Evolutionary conservation across 306 rosid species (phyloP).

Genomic region (Echinosophora koreensis): DNA sequence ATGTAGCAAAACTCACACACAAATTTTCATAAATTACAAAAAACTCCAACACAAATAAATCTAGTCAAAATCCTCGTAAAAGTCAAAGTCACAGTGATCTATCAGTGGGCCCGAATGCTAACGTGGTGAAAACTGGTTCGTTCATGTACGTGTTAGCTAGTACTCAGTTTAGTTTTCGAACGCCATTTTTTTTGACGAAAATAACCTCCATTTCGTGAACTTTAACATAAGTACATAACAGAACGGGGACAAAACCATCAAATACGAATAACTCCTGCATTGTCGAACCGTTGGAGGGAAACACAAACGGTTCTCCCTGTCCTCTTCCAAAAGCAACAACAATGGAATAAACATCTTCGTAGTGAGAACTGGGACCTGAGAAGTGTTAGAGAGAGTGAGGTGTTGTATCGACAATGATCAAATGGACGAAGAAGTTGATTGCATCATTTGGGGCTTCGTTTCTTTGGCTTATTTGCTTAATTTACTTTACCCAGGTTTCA

Average conservation of each 20-base stretch:
- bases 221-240: not conserved
- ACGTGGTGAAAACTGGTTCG: slow-evolving; percentile 63
- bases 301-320: slow-evolving; percentile 1
- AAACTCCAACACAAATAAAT: not conserved
- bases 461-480: slow-evolving; percentile 84
- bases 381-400: not conserved
- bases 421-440: slow-evolving; percentile 65
- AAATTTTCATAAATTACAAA: too few species aligned
- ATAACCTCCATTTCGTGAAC: not conserved
- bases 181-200: slow-evolving; percentile 38
- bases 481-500: slow-evolving; percentile 89
- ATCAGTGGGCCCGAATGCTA: not conserved
- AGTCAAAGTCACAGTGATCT: not conserved
- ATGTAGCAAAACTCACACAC: too few species aligned
- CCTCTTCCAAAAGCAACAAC: slow-evolving; percentile 39
- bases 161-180: not conserved
- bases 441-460: slow-evolving; percentile 75
- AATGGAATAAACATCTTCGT: slow-evolving; percentile 22
- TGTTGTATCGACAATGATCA: slow-evolving; percentile 58
- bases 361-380: not conserved
- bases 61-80: slow-evolving; percentile 19
- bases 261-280: slow-evolving; percentile 24
- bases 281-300: slow-evolving; percentile 52
- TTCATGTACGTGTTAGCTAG: slow-evolving; percentile 53
- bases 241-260: slow-evolving; percentile 47